Evolutionary conservation across 2,329 filamentous ascomycete species (phyloP).

Genomic region (Aspergillus costaricaensis): DNA sequence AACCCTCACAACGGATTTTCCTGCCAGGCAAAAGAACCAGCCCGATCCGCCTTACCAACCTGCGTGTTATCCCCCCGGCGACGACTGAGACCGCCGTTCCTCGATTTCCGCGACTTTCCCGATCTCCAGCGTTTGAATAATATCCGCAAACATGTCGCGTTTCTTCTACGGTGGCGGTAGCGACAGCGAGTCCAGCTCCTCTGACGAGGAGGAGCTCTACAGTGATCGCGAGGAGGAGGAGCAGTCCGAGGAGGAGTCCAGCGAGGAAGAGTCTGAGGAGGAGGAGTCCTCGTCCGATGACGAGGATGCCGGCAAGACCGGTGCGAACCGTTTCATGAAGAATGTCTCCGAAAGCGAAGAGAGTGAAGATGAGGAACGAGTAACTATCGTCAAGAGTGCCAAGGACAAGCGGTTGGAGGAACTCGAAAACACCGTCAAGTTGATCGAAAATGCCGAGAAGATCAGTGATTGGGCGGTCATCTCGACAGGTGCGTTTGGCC

Average conservation of each 20-base stretch:
- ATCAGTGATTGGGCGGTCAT: conserved; percentile 98
- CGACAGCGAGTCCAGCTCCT: conserved; percentile 90
- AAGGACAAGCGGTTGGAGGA: conserved; percentile 98
- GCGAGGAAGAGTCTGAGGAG: conserved; percentile 59
- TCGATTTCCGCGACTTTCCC: conserved; percentile 25
- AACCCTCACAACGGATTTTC: conserved; percentile 32
- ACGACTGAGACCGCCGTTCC: conserved; percentile 25
- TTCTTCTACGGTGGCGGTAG: conserved; percentile 97
- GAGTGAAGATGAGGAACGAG: conserved; percentile 80
- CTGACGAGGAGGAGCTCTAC: conserved; percentile 94
- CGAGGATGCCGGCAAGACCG: conserved; percentile 62
- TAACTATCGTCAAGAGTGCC: conserved; percentile 89
- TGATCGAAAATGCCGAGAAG: conserved; percentile 96
- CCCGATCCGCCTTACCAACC: conserved; percentile 11
- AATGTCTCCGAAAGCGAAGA: conserved; percentile 75
- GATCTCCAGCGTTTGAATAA: conserved; percentile 18
- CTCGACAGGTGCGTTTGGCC: conserved; percentile 68
- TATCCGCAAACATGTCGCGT: conserved; percentile 74
- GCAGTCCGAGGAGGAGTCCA: conserved; percentile 56
- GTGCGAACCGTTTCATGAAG: conserved; percentile 82
- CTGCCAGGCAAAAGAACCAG: conserved; percentile 18
- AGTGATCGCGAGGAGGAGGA: conserved; percentile 70
- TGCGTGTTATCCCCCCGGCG: conserved; percentile 17
- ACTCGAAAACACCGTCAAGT: conserved; percentile 81
- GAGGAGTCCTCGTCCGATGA: conserved; percentile 53